Base-by-base conservation (phyloP, 2,329 filamentous ascomycete genomes). In the Colletotrichum godetiae region DNA sequence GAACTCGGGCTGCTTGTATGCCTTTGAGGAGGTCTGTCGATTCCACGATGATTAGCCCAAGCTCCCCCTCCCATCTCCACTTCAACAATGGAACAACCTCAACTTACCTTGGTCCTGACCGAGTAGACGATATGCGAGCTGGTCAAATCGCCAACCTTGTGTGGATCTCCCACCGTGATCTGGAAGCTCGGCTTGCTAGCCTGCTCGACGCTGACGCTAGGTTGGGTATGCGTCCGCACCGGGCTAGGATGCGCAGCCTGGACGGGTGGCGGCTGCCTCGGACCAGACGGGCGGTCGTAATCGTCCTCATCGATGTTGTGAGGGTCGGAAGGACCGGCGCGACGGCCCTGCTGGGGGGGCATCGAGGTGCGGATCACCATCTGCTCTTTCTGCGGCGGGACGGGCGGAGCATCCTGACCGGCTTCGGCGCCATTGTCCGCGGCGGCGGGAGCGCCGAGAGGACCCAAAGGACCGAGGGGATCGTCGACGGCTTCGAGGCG, bases 71-170 rank as follows among this genome's bases (percentile, higher is more conserved):
- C 73, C 42, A 55, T 29, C 52, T 15, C 59, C 37, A 24, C 59
- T 27, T 60, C 37, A 22, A 46, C 15, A 22, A 10, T 46, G 22
- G 27, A 19, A 57, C 19, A 19, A 31, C 62, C 15, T 37, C 13
- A 22, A 64, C 77, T 74, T 88, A 97, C 94, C 91, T 93, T 97
- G 72, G 97, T 99, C 79, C 94, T 90, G 76, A 99, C 97, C 78
- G 95, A 95, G 84, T 99, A 99, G 60, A 98, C 97, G 76, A 98
- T 99, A 83, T 99, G 97, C 75, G 95, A 98, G 82, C 94, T 98
- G 10, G 97, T 98, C 81, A 98, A 84, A 83, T 98, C 97, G 73
- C 97, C 97, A 77, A 99, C 96, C 86, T 98, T 99, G 84, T 98
- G 95, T 68, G 97, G 97, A 84, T 99, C 97, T 71, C 97, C 97